These are phyloP conservation scores for Glycine soja DNA, from an alignment of 306 rosid species.

Conservation along the genomic window DNA sequence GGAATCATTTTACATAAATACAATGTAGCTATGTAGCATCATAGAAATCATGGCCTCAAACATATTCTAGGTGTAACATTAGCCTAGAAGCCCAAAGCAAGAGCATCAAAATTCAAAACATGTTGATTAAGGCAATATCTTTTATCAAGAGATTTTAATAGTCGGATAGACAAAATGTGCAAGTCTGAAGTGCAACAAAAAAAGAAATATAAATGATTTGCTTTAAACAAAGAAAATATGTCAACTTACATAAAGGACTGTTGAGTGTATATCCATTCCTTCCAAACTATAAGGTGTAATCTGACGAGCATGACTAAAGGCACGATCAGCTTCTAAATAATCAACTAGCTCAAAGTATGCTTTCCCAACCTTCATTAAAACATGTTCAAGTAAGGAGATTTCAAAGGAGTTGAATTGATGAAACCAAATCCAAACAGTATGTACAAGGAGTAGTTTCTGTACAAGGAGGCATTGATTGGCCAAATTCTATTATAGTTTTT, in stretches of 20 bases:
- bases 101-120: background rate
- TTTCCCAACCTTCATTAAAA: constrained; percentile 84
- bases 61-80: constrained; percentile 6
- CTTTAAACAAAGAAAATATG: constrained; percentile 36
- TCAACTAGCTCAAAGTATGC: constrained; percentile 88
- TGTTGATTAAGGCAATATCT: constrained; percentile 13
- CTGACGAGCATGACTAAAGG: constrained; percentile 78
- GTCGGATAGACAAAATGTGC: constrained; percentile 1
- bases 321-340: constrained; percentile 87
- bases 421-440: background rate
- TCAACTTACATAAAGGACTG: constrained; percentile 93
- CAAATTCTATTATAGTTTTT: constrained; percentile 1
- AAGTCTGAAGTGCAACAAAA: constrained; percentile 32
- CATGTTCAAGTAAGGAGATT: constrained; percentile 32
- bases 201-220: constrained; percentile 18
- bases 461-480: background rate
- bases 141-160: background rate
- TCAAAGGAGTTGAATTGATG: background rate
- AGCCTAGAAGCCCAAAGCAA: background rate
- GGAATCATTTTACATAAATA: constrained; percentile 17
- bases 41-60: constrained; percentile 35
- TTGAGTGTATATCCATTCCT: constrained; percentile 97
- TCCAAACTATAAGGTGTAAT: constrained; percentile 90
- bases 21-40: background rate
- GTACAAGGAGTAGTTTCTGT: background rate